Conservation (phyloP, 257 asterid genomes). For the Solanum tarijense region DNA sequence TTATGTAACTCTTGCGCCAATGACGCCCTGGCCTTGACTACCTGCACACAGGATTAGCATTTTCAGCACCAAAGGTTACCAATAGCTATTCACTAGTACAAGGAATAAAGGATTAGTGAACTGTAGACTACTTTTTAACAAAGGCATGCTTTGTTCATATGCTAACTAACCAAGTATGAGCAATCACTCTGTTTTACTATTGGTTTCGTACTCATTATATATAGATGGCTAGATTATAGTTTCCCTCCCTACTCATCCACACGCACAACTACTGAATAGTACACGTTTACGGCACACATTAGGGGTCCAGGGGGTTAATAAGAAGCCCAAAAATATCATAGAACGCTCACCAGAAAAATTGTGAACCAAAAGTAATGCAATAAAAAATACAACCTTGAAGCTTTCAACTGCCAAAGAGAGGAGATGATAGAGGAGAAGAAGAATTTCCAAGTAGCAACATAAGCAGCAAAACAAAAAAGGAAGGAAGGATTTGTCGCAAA, state of each 20-base stretch:
- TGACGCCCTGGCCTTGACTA: constrained; percentile 59
- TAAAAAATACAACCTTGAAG: not conserved
- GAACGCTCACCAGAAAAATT: not conserved
- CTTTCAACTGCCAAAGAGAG: not conserved
- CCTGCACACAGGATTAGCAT: constrained; percentile 24
- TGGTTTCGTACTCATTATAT: not conserved
- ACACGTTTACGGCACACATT: not conserved
- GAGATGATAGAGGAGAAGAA: not conserved
- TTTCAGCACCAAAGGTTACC: not conserved
- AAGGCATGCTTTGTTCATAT: not conserved
- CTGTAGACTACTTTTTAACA: not conserved
- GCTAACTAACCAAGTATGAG: not conserved
- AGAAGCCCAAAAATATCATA: not conserved
- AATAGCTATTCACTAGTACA: not conserved
- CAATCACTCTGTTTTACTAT: not conserved
- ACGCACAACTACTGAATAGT: not conserved
- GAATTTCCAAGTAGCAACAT: not conserved
- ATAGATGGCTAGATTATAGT: not conserved
- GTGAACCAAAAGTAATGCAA: not conserved
- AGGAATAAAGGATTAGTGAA: not conserved
- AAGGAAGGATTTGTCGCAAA: not conserved
- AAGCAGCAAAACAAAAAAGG: not conserved
- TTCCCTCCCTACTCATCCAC: not conserved
- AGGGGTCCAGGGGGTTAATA: not conserved
- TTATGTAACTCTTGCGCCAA: constrained; percentile 48